Percentiles rank a stretch among this genome's conserved stretches.
These are phyloP conservation scores for Vicia faba DNA, from an alignment of 306 rosid genomes.

Conservation along the genomic window DNA sequence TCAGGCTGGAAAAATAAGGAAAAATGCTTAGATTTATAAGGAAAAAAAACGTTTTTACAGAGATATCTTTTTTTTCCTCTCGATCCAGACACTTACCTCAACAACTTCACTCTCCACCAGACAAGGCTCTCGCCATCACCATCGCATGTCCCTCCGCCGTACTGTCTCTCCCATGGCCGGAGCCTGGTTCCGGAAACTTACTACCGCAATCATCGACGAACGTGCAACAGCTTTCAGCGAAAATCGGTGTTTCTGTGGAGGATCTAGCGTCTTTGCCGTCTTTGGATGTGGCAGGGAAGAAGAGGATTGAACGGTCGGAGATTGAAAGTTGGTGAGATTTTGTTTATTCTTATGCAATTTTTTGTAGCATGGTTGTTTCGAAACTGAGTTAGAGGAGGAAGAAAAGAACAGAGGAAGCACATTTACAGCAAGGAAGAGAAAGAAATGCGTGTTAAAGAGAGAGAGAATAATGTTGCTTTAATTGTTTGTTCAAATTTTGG, in stretches of 20 bases:
- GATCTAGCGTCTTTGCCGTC: conserved; percentile 78
- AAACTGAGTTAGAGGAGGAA: too few species aligned
- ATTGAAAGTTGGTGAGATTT: conserved; percentile 84
- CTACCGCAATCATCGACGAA: conserved; percentile 68
- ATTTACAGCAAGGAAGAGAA: too few species aligned
- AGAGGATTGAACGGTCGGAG: conserved; percentile 68
- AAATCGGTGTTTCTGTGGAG: conserved; percentile 88
- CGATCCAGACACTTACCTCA: too few species aligned
- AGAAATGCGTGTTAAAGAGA: too few species aligned
- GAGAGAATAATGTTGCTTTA: too few species aligned
- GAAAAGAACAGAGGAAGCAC: too few species aligned
- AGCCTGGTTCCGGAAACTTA: conserved; percentile 46
- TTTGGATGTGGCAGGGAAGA: conserved; percentile 69
- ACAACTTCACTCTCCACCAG: conserved; percentile 86
- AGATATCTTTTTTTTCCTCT: too few species aligned
- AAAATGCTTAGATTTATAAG: too few species aligned
- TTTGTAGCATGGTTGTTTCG: conserved; percentile 81
- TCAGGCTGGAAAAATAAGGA: too few species aligned
- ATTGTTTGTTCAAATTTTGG: too few species aligned
- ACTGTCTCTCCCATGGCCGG: conserved; percentile 73
- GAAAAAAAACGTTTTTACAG: too few species aligned
- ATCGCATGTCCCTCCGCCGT: too few species aligned
- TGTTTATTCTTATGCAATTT: conserved; percentile 90
- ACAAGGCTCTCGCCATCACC: conserved; percentile 85
- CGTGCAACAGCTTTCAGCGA: conserved; percentile 64